phyloP scores from a whole-genome alignment of 768 basidiomycete species.

The Leccinum rimulosum region DNA sequence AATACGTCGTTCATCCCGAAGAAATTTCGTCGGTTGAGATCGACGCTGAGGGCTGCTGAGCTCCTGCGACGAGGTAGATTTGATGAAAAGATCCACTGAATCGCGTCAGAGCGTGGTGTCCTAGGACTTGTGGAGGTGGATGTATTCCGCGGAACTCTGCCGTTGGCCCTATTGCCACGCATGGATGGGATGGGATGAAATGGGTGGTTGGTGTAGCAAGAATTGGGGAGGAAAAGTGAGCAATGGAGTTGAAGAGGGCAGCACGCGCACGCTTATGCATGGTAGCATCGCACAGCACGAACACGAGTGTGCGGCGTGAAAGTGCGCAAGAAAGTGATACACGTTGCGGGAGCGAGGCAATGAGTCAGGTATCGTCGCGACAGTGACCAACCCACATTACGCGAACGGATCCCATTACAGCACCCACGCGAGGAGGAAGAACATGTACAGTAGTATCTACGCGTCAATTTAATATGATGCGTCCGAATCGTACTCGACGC shows the following conservation, averaged over 20 bases:
- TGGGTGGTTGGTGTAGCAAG: slow-evolving; percentile 8
- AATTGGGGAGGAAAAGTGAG: slow-evolving; percentile 9
- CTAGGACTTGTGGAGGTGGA: slow-evolving; percentile 26
- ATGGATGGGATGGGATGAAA: slow-evolving; percentile 15
- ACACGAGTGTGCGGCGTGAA: slow-evolving; percentile 34
- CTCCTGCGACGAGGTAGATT: slow-evolving; percentile 65
- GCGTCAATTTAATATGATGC: slow-evolving; percentile 3
- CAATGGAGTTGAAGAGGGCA: slow-evolving; percentile 18
- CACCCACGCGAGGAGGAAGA: background rate
- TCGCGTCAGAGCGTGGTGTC: slow-evolving; percentile 36
- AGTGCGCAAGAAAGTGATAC: slow-evolving; percentile 16
- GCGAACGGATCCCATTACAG: background rate
- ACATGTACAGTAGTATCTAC: background rate
- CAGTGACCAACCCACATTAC: slow-evolving; percentile 6
- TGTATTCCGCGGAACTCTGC: slow-evolving; percentile 25
- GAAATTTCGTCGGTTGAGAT: slow-evolving; percentile 65
- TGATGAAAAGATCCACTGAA: slow-evolving; percentile 75
- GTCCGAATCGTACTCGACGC: slow-evolving; percentile 24
- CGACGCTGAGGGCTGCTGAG: slow-evolving; percentile 55
- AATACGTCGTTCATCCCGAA: slow-evolving; percentile 82
- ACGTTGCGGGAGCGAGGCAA: slow-evolving; percentile 28
- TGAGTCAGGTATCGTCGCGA: slow-evolving; percentile 4
- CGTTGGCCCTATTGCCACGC: slow-evolving; percentile 23
- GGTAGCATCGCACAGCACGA: slow-evolving; percentile 26
- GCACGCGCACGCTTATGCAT: slow-evolving; percentile 27